Evolutionary conservation across 768 basidiomycete genomes (phyloP).

Genomic region (Boletus huronensis): DNA sequence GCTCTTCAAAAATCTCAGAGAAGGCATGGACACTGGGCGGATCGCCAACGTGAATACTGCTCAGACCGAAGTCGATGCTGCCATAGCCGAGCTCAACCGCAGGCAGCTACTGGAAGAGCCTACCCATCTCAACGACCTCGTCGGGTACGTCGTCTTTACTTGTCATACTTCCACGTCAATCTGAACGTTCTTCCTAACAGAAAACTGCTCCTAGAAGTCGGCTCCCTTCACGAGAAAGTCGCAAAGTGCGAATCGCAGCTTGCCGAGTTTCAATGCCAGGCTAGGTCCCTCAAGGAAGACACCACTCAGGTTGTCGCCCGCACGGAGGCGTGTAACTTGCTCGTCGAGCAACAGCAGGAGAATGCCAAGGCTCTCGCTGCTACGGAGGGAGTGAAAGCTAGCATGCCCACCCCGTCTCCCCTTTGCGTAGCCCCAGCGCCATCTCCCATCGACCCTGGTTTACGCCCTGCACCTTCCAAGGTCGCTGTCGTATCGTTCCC

Average conservation of each 20-base stretch:
- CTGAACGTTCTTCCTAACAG: conserved; percentile 7
- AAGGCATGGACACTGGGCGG: conserved; percentile 10
- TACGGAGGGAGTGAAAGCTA: background rate
- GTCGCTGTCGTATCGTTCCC: conserved; percentile 16
- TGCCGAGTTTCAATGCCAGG: background rate
- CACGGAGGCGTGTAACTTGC: conserved; percentile 3
- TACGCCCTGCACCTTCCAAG: background rate
- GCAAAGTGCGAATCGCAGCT: conserved; percentile 10
- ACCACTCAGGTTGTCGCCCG: background rate
- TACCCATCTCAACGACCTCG: background rate
- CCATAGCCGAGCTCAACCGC: conserved; percentile 7
- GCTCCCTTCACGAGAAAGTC: conserved; percentile 1
- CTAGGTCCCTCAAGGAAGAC: conserved; percentile 6
- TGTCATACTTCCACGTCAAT: background rate
- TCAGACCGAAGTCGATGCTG: conserved; percentile 9
- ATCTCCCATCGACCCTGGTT: background rate
- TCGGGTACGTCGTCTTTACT: conserved; percentile 2
- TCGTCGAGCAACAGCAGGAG: conserved; percentile 8
- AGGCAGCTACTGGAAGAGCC: background rate
- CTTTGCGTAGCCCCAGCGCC: background rate
- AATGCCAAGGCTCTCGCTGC: background rate
- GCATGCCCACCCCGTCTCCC: background rate
- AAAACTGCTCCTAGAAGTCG: conserved; percentile 7
- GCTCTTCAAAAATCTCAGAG: conserved; percentile 10
- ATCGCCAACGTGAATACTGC: conserved; percentile 2